Conservation (phyloP, 2,329 filamentous ascomycete species). For the Verticillium albo-atrum region DNA sequence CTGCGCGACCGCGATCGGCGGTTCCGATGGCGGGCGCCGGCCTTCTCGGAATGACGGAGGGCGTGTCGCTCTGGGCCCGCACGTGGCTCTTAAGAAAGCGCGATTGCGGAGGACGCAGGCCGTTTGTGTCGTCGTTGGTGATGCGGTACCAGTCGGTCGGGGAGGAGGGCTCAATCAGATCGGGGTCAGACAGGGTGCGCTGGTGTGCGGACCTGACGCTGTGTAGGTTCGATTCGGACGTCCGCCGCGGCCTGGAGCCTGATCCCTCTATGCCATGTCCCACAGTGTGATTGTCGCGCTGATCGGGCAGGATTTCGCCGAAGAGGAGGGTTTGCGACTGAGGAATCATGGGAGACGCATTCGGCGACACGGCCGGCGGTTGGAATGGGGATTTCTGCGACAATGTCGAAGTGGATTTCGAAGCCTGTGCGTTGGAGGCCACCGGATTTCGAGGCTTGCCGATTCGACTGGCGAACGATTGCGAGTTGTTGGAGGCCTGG, state of each 20-base stretch:
- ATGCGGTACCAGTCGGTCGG: conserved; percentile 62
- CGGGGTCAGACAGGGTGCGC: conserved; percentile 51
- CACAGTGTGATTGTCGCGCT: conserved; percentile 44
- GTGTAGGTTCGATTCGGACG: conserved; percentile 67
- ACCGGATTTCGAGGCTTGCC: conserved; percentile 40
- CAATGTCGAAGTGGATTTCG: conserved; percentile 28
- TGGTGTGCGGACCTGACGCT: conserved; percentile 42
- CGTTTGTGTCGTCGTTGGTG: conserved; percentile 3
- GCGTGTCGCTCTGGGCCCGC: conserved; percentile 56
- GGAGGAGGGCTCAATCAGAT: conserved; percentile 52
- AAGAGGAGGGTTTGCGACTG: conserved; percentile 58
- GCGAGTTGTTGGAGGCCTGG: conserved; percentile 46
- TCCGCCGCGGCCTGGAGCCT: conserved; percentile 50
- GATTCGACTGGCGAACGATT: conserved; percentile 58
- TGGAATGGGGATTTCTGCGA: conserved; percentile 17
- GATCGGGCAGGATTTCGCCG: conserved; percentile 66
- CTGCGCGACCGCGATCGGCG: conserved; percentile 17
- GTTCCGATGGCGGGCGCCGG: conserved; percentile 21
- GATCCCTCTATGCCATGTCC: conserved; percentile 56
- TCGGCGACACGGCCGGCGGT: conserved; percentile 25
- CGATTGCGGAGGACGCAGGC: conserved; percentile 4
- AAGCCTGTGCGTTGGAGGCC: conserved; percentile 27
- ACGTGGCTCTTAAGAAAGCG: conserved; percentile 27
- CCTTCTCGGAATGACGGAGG: conserved; percentile 25
- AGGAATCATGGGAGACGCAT: conserved; percentile 12